A percentile compares a stretch with the other conserved stretches of the same genome.
Conservation (phyloP, 2,329 filamentous ascomycete genomes). For the Ceratocystis destructans region DNA sequence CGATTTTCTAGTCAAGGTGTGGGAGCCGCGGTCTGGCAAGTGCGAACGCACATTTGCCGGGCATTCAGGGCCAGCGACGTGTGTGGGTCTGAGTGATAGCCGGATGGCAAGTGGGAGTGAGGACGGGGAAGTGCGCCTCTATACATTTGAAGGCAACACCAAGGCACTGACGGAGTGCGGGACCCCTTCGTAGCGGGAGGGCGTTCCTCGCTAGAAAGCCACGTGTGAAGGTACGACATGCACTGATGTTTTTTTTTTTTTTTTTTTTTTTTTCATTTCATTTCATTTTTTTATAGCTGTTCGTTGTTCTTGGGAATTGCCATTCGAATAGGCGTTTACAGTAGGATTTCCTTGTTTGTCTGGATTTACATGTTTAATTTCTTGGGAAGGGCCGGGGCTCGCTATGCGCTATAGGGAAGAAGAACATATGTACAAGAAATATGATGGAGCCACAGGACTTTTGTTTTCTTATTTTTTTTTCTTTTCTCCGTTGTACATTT, state of each 20-base stretch:
- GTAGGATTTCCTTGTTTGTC: conserved; percentile 6
- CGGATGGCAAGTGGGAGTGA: conserved; percentile 85
- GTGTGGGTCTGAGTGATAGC: conserved; percentile 79
- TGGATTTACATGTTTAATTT: conserved; percentile 1
- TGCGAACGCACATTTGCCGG: conserved; percentile 88
- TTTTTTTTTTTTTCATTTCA: conserved; percentile 3
- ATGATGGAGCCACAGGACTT: conserved; percentile 8
- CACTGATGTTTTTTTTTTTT: background rate
- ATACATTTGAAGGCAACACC: conserved; percentile 51
- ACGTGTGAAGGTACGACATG: background rate
- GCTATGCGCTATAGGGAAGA: background rate
- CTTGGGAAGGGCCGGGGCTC: background rate
- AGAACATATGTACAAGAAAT: background rate
- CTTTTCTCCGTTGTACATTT: background rate
- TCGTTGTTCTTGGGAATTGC: background rate
- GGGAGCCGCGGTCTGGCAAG: conserved; percentile 82
- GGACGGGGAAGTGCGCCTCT: conserved; percentile 79
- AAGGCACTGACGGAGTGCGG: conserved; percentile 35
- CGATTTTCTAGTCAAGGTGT: conserved; percentile 85
- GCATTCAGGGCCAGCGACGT: conserved; percentile 82
- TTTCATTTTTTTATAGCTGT: background rate
- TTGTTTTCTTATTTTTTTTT: background rate
- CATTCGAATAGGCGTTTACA: background rate
- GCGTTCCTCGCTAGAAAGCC: too few relatives aligned
- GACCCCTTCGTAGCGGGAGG: conserved; percentile 33